Base-by-base conservation (phyloP, 345 rosid species). In the Gossypioides kirkii region DNA sequence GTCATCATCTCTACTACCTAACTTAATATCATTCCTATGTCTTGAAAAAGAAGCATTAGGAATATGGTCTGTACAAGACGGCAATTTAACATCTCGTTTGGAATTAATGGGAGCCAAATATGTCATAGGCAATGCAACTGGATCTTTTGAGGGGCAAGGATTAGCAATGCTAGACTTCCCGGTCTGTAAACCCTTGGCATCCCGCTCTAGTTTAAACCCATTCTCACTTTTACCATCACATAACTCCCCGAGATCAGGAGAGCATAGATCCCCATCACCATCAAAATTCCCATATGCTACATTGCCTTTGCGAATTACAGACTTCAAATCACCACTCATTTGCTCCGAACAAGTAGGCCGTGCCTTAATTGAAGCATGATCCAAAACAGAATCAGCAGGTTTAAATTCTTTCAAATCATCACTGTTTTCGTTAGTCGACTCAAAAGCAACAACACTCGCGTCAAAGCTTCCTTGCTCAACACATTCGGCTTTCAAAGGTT, bases 1-100 rank as follows among this genome's bases (percentile, higher is more conserved):
- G 1, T 89, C 95, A 84, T 85, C 88, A 88, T 92, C 92, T 85
- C 86, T 88, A 78, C 71, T 60, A 84, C 78, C 89, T 89, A 90
- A 81, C 73, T 82, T 89, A 79, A 55, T 28, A 61, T 73, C 79
- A 75, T 77, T 85, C 90, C 86, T 82, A 70, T 49, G 84, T 80
- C 80, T 83, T 67, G 85, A 74, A 81, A 85, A 76, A 54, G 87
- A 81, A 76, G 82, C 82, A 74, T 62, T 74, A 69, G 63, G 69
- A 82, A 78, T 60, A 73, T 50, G 58, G 42, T 76, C 76, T 78
- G 70, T 61, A 77, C 74, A 43, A 32, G 72, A 65, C 54, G 82
- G 73, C 75, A 82, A 67, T 70, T 76, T 86, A 47, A 76, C 82
- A 83, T 78, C 78, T 18, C 70, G 82, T 66, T 79, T 82, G 56